Base-by-base conservation (phyloP, 495 filamentous ascomycete genomes). In the Lophiotrema nucula region DNA sequence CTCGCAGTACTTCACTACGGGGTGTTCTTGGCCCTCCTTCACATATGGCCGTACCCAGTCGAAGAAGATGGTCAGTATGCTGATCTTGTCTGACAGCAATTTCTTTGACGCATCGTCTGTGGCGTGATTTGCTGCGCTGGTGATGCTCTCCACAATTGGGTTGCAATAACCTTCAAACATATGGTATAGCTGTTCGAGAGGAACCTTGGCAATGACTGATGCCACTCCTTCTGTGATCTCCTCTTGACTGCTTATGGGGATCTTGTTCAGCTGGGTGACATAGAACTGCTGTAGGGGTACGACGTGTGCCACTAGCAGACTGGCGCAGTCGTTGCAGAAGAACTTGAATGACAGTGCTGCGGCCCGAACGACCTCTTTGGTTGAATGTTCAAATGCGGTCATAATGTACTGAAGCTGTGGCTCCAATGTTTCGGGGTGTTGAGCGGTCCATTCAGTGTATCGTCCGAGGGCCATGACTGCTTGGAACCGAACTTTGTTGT, bases 391-490 rank as follows among this genome's bases (percentile, higher is more conserved):
- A 76, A 99, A 99, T 2, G 89, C 90, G 4, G 85, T 85, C 46
- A 95, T 89, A 63, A 99, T 92, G 71, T 93, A 99, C 62, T 90
- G 87, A 56, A 99, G 85, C 67, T 99, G 93, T 1, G 89, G 76
- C 68, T 95, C 85, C 13, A 99, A 77, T 45, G 90, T 93, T 42
- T 96, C 89, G 10, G 92, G 90, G 66, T 99, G 93, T 38, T 89
- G 82, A 15, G 95, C 82, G 1, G 93, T 99, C 93, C 93, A 99
- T 69, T 96, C 93, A 0, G 95, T 97, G 69, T 99, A 99, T 39
- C 93, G 81, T 26, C 90, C 95, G 25, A 99, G 81, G 12, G 91
- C 90, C 88, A 99, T 96, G 67, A 97, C 93, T 11, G 92, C 90
- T 50, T 95, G 92, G 74, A 97, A 99, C 24, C 91, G 87, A 1